Evolutionary conservation across 345 rosid genomes (phyloP).

Genomic region (Abelmoschus esculentus): DNA sequence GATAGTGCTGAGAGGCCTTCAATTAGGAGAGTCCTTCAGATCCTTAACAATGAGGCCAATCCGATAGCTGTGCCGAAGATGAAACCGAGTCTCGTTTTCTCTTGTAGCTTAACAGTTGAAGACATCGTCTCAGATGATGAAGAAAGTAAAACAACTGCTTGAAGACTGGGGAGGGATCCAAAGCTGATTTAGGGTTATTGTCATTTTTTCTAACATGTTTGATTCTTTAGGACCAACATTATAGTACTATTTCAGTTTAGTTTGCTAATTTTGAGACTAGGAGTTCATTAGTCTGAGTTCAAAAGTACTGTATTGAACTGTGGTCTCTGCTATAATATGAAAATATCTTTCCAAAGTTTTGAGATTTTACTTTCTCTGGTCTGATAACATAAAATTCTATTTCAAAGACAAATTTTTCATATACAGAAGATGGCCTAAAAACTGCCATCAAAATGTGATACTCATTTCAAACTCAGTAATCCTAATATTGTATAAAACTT

Average conservation of each 20-base stretch:
- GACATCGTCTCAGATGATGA: slow-evolving; percentile 75
- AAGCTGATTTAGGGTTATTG: slow-evolving; percentile 11
- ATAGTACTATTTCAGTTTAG: slow-evolving; percentile 6
- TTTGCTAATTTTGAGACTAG: slow-evolving; percentile 7
- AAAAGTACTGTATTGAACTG: slow-evolving; percentile 56
- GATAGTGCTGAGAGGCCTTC: slow-evolving; percentile 68
- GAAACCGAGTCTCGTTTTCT: slow-evolving; percentile 79
- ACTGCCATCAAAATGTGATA: not conserved
- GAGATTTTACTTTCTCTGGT: not conserved
- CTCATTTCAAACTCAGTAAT: not conserved
- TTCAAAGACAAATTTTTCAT: not conserved
- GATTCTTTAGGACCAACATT: slow-evolving; percentile 20
- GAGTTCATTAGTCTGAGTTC: slow-evolving; percentile 38
- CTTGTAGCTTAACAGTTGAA: slow-evolving; percentile 56
- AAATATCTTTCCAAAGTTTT: not conserved
- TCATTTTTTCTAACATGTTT: slow-evolving; percentile 15
- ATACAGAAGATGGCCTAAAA: not conserved
- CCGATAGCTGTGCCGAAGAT: slow-evolving; percentile 44
- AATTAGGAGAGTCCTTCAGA: slow-evolving; percentile 79
- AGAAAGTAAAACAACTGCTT: slow-evolving; percentile 13
- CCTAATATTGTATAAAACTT: not conserved
- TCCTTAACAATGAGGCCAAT: slow-evolving; percentile 61
- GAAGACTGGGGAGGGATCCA: not conserved
- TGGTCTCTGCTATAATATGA: slow-evolving; percentile 18
- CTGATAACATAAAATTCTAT: not conserved